Percentiles rank a stretch among this genome's conserved stretches.
Evolutionary conservation across 1,284 basidiomycete species (phyloP).

Genomic region (Tilletiopsis washingtonensis): DNA sequence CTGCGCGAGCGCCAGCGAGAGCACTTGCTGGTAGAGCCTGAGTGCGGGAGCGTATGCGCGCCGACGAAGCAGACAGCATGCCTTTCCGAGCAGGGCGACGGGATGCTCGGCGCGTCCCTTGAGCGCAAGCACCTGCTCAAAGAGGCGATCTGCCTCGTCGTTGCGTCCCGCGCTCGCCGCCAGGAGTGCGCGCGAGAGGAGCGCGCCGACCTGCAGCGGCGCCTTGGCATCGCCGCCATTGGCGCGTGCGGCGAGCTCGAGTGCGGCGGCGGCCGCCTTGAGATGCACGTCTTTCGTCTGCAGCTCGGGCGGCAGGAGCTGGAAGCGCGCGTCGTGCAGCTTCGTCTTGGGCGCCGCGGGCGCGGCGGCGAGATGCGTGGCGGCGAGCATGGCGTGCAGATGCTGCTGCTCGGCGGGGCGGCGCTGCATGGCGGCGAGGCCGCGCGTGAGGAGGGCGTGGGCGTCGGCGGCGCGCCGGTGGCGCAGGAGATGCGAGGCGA

Average conservation of each 20-base stretch:
- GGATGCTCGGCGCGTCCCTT: slow-evolving; percentile 21
- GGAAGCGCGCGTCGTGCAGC: slow-evolving; percentile 33
- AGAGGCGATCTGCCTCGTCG: slow-evolving; percentile 19
- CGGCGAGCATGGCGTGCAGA: slow-evolving; percentile 28
- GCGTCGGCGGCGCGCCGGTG: slow-evolving; percentile 26
- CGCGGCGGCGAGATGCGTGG: slow-evolving; percentile 24
- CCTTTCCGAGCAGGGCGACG: slow-evolving; percentile 40
- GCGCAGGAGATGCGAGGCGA: slow-evolving; percentile 30
- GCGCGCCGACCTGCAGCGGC: slow-evolving; percentile 23
- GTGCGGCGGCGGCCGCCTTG: slow-evolving; percentile 22
- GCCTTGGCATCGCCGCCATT: slow-evolving; percentile 18
- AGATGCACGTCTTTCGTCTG: slow-evolving; percentile 2
- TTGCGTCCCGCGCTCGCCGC: slow-evolving; percentile 27
- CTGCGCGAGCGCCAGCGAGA: slow-evolving; percentile 23
- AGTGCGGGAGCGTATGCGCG: slow-evolving; percentile 33
- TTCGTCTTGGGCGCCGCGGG: slow-evolving; percentile 34
- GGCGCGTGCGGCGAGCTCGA: slow-evolving; percentile 13
- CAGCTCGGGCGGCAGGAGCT: slow-evolving; percentile 20
- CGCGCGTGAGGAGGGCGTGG: slow-evolving; percentile 19
- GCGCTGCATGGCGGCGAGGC: no score
- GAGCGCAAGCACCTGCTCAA: slow-evolving; percentile 21
- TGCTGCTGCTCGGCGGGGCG: slow-evolving; percentile 14
- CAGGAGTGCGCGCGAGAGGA: slow-evolving; percentile 23
- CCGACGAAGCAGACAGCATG: slow-evolving; percentile 35
- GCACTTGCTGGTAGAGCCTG: slow-evolving; percentile 37